Conservation (phyloP, 1,284 basidiomycete genomes). For the Paramarasmius palmivorus region DNA sequence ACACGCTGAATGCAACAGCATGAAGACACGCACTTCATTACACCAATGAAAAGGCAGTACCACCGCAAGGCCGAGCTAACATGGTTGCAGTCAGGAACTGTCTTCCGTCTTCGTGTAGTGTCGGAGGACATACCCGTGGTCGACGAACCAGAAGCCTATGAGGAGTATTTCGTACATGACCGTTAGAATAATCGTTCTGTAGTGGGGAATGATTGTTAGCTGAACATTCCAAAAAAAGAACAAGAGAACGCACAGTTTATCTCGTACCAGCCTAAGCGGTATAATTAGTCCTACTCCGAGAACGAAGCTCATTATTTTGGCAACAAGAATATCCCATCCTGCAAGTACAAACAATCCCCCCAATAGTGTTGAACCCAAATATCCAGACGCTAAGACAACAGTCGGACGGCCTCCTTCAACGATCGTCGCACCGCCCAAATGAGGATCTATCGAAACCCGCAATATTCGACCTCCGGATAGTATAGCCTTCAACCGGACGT, state of each 20-base stretch:
- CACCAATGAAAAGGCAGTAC: conserved; percentile 81
- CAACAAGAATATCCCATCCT: conserved; percentile 77
- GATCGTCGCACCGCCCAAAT: conserved; percentile 75
- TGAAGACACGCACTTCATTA: conserved; percentile 69
- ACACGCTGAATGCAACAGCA: conserved; percentile 4
- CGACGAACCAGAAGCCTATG: conserved; percentile 84
- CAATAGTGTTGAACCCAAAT: conserved; percentile 75
- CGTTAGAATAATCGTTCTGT: conserved; percentile 77
- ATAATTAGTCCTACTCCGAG: conserved; percentile 73
- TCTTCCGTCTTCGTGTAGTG: conserved; percentile 4
- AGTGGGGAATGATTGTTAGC: conserved; percentile 5
- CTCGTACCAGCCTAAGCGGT: conserved; percentile 76
- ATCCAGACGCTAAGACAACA: conserved; percentile 72
- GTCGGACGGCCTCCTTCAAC: conserved; percentile 73
- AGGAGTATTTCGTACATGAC: conserved; percentile 73
- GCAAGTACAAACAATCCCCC: conserved; percentile 79
- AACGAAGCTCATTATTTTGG: conserved; percentile 81
- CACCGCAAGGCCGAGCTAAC: conserved; percentile 67
- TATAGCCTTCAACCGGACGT: conserved; percentile 52
- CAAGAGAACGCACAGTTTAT: conserved; percentile 65
- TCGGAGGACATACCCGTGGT: conserved; percentile 62
- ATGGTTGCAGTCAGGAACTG: conserved; percentile 18
- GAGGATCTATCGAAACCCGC: conserved; percentile 80
- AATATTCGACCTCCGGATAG: conserved; percentile 74
- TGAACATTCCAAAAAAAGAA: conserved; percentile 3